Conservation (phyloP, 495 filamentous ascomycete species). For the Trichoderma asperelloides region DNA sequence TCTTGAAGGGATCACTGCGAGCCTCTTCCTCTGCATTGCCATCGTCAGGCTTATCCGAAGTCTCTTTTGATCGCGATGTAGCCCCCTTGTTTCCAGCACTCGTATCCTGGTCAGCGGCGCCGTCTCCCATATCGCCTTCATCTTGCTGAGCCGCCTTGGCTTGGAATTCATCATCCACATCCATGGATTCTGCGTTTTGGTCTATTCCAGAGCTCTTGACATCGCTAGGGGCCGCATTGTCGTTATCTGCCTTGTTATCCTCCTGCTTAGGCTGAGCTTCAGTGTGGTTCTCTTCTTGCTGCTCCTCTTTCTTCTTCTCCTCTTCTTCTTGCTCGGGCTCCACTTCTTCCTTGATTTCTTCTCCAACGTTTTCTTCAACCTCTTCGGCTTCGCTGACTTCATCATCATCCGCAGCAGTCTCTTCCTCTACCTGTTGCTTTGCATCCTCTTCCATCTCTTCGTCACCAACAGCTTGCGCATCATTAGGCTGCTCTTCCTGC, state of each 20-base stretch:
- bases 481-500: constrained; percentile 27
- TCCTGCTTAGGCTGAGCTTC: constrained; percentile 33
- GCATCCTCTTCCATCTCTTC: constrained; percentile 21
- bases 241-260: constrained; percentile 44
- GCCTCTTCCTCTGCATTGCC: constrained; percentile 34
- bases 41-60: constrained; percentile 13
- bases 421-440: constrained; percentile 17
- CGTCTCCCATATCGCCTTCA: constrained; percentile 38
- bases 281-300: constrained; percentile 23
- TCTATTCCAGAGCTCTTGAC: constrained; percentile 44
- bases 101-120: constrained; percentile 40
- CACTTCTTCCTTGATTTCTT: constrained; percentile 23
- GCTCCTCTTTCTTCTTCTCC: constrained; percentile 28
- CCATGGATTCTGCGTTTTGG: constrained; percentile 44
- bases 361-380: constrained; percentile 19
- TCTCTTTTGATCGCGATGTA: constrained; percentile 41
- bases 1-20: constrained; percentile 66
- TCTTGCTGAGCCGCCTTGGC: constrained; percentile 38
- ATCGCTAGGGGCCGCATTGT: constrained; percentile 62
- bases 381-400: constrained; percentile 19
- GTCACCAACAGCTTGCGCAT: constrained; percentile 36
- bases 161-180: constrained; percentile 32
- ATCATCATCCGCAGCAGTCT: constrained; percentile 15
- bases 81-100: constrained; percentile 41
- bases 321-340: constrained; percentile 27